phyloP scores from a whole-genome alignment of 2,329 filamentous ascomycete species.

The Bisporella sp. region DNA sequence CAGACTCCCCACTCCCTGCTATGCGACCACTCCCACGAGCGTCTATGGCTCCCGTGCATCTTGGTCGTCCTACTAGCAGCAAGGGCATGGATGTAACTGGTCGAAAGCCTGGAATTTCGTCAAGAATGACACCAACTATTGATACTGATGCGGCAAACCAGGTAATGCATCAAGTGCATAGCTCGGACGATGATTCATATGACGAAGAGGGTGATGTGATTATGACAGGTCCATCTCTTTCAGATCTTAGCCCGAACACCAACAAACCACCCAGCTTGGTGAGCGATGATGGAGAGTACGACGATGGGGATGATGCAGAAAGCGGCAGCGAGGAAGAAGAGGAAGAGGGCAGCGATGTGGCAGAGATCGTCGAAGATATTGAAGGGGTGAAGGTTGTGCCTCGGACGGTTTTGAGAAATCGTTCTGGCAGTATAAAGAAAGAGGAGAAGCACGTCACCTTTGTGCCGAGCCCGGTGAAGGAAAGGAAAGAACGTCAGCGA shows the following conservation, averaged over 20 bases:
- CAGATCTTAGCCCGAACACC: slow-evolving; percentile 60
- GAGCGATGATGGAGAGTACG: slow-evolving; percentile 74
- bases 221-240: slow-evolving; percentile 47
- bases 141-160: slow-evolving; percentile 18
- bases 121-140: slow-evolving; percentile 28
- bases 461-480: slow-evolving; percentile 24
- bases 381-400: slow-evolving; percentile 23
- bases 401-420: slow-evolving; percentile 18
- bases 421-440: slow-evolving; percentile 20
- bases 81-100: slow-evolving; percentile 40
- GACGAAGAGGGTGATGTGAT: slow-evolving; percentile 27
- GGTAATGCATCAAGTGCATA: slow-evolving; percentile 12
- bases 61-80: slow-evolving; percentile 46
- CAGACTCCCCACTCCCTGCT: slow-evolving; percentile 28
- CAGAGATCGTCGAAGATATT: slow-evolving; percentile 54
- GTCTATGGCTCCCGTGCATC: slow-evolving; percentile 43
- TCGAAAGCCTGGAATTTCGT: slow-evolving; percentile 30
- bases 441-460: slow-evolving; percentile 30
- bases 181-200: slow-evolving; percentile 8
- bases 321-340: slow-evolving; percentile 37
- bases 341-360: slow-evolving; percentile 55
- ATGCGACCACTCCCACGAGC: slow-evolving; percentile 55
- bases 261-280: slow-evolving; percentile 75
- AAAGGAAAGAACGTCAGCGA: slow-evolving; percentile 6
- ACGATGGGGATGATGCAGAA: slow-evolving; percentile 57